Conservation (phyloP, 176 grass and related monocot species). For the Oryza meyeriana region DNA sequence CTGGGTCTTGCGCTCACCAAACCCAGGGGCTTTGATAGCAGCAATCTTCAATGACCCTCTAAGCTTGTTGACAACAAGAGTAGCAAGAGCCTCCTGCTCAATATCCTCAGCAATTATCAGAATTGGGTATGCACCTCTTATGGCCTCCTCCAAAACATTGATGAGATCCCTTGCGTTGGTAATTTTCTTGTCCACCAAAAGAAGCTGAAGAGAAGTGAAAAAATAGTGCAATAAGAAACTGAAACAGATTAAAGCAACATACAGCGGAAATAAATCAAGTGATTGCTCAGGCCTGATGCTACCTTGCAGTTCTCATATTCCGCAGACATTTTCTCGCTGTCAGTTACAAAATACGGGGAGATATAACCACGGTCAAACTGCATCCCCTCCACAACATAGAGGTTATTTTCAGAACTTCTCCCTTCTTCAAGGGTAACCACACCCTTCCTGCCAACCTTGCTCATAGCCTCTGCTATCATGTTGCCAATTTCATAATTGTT, state of each 20-base stretch:
- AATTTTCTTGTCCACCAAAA: constrained; percentile 96
- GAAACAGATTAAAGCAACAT: background rate
- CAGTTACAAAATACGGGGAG: constrained; percentile 94
- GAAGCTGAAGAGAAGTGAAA: constrained; percentile 49
- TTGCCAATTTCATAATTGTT: constrained; percentile 93
- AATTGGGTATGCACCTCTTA: constrained; percentile 77
- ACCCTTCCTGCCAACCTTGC: constrained; percentile 92
- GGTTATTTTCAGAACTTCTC: constrained; percentile 79
- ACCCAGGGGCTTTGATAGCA: constrained; percentile 94
- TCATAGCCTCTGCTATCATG: constrained; percentile 99
- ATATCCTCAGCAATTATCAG: constrained; percentile 92
- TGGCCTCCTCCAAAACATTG: constrained; percentile 92
- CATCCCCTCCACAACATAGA: constrained; percentile 98
- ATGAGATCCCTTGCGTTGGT: constrained; percentile 87
- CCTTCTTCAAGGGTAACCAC: constrained; percentile 97
- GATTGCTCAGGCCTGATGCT: background rate
- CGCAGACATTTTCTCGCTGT: constrained; percentile 89
- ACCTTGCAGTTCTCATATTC: constrained; percentile 99
- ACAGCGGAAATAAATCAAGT: background rate
- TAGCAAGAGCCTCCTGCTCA: constrained; percentile 96
- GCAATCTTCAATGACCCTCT: constrained; percentile 92
- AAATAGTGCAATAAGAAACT: constrained; percentile 21
- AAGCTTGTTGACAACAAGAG: constrained; percentile 93
- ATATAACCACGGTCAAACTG: constrained; percentile 98
- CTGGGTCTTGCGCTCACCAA: constrained; percentile 88